Evolutionary conservation across 352 stramenopile genomes (phyloP), one percentile per base, ranked within the genome.

Genomic region (Phytopythium boreale): DNA sequence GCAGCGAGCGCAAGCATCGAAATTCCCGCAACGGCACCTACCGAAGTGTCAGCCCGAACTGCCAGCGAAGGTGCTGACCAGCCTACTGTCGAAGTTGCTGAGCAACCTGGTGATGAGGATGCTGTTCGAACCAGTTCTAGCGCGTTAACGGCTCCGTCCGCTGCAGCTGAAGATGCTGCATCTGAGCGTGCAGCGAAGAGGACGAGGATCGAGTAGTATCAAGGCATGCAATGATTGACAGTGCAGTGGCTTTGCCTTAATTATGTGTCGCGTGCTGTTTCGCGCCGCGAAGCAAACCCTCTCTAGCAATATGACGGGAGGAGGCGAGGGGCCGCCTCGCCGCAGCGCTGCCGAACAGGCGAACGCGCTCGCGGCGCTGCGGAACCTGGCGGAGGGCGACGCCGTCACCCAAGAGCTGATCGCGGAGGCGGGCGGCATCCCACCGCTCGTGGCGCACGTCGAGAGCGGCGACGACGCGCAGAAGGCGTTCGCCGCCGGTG

Each of bases 331-430:
- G 34, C 34, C 5, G 34, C 34, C 34, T 37, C 5, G 34, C 4
- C 34, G 34, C 34, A 43, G 37, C 41, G 41, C 15, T 24, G 41
- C 41, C 15, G 41, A 47, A 17, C 41, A 9, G 4, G 47, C 47
- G 8, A 55, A 55, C 10, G 47, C 50, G 27, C 50, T 56, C 9
- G n/a, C 27, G 27, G 50, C 50, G 50, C 50, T 56, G 50, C 50
- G 27, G 26, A 56, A 41, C 26, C 6, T 56, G 26, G 50, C 50
- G 50, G 26, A 56, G 11, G 19, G 19, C 26, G 14, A 56, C 26
- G 19, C 26, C 1, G 41, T 24, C 27, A 37, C 26, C 5, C 50
- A 36, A 4, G 22, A 2, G 26, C 50, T 56, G 4, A 56, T 56
- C 27, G 50, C 50, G 9, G 24, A 56, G 50, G 4, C 27, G 1